Base-by-base conservation (phyloP, 2,329 filamentous ascomycete genomes). In the Pseudogymnoascus sp. region DNA sequence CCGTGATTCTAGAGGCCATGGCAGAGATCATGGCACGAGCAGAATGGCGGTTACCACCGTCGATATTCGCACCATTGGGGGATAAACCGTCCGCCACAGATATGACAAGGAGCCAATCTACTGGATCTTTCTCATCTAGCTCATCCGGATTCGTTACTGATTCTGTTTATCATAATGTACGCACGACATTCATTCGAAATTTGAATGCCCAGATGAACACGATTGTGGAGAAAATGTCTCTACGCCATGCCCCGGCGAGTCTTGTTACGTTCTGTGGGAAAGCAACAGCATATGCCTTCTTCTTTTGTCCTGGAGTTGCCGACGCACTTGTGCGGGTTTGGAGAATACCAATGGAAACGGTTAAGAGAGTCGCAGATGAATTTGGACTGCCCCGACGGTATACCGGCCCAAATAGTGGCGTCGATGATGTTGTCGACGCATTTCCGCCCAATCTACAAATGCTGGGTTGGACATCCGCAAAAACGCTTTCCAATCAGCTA, bases 191-290 rank as follows among this genome's bases (percentile, higher is more conserved):
- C 71, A 81, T 85, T 4, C 86, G 89, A 66, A 90, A 90, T 67
- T 73, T 90, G 7, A 79, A 87, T 37, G 81, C 86, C 26, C 88
- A 90, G 67, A 86, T 90, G 81, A 78, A 80, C 5, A 89, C 88
- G 70, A 86, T 87, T n/a, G 82, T 90, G 4, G 86, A 89, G 64
- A 87, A 87, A 67, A 89, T 91, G 86, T 88, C 86, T 6, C 77
- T 87, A 68, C 80, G 86, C 64, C 86, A 86, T 70, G 74, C 74
- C 11, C 75, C 75, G 19, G 74, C 74, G 38, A 84, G 81, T 71
- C 70, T 86, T 63, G 87, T 90, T 37, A 82, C 84, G 1, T 91
- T 90, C 69, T 88, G 86, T 68, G 88, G 87, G 60, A 90, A 89
- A 72, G 86, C 87, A 4, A 85, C 84, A 68, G 87, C 87, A 4